These are phyloP conservation scores for Dipodascopsis uninucleata DNA, from an alignment of 805 yeast genomes.

Conservation along the genomic window DNA sequence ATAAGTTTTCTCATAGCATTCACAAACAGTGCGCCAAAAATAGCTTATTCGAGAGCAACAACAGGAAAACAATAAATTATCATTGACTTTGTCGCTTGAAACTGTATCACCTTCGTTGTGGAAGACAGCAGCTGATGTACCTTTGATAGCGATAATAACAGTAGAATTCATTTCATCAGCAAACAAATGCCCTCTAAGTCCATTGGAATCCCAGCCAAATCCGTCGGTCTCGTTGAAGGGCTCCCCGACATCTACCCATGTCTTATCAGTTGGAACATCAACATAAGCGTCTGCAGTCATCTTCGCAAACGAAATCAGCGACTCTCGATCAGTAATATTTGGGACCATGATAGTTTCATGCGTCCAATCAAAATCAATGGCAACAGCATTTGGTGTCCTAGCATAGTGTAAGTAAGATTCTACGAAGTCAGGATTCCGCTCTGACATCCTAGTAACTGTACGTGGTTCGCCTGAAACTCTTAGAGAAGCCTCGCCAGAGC, in stretches of 20 bases:
- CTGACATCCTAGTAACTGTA: conserved; percentile 38
- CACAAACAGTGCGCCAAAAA: conserved; percentile 94
- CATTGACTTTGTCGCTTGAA: conserved; percentile 76
- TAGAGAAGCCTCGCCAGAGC: conserved; percentile 5
- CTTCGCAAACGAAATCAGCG: conserved; percentile 70
- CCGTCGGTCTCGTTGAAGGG: conserved; percentile 40
- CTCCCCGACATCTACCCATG: conserved; percentile 72
- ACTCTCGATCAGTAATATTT: conserved; percentile 67
- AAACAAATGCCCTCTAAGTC: conserved; percentile 89
- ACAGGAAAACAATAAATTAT: conserved; percentile 85
- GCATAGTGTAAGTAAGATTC: conserved; percentile 64
- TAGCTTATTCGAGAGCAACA: conserved; percentile 94
- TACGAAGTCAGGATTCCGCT: conserved; percentile 57
- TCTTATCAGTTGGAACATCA: conserved; percentile 67
- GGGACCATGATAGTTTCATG: conserved; percentile 48
- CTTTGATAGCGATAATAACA: conserved; percentile 80
- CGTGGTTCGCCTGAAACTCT: conserved; percentile 8
- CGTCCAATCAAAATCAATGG: conserved; percentile 24
- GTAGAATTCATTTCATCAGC: conserved; percentile 52
- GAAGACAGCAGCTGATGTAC: conserved; percentile 74
- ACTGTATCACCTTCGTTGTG: conserved; percentile 62
- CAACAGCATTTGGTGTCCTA: conserved; percentile 22
- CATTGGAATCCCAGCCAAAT: conserved; percentile 85
- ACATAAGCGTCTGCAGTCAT: conserved; percentile 93
- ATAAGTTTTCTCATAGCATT: conserved; percentile 77